Conservation (phyloP, 2,329 filamentous ascomycete species). For the Penicillium janthinellum region DNA sequence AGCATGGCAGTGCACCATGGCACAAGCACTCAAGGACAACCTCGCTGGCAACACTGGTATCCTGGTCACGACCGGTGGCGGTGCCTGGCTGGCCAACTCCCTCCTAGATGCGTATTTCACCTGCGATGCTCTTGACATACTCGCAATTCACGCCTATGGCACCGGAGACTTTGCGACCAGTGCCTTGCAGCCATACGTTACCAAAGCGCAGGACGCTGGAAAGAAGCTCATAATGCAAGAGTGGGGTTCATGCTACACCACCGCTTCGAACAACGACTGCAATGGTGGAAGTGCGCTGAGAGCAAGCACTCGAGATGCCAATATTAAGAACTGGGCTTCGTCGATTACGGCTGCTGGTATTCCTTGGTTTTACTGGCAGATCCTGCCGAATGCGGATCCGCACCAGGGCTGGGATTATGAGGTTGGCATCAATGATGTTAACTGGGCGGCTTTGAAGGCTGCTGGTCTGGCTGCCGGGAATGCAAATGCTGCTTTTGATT, state of each 20-base stretch:
- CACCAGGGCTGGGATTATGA: conserved; percentile 38
- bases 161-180: conserved; percentile 27
- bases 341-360: conserved; percentile 33
- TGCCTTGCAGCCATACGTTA: conserved; percentile 27
- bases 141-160: conserved; percentile 29
- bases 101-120: neutral
- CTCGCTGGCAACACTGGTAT: neutral
- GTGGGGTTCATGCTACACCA: conserved; percentile 36
- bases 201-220: conserved; percentile 26
- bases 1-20: conserved; percentile 8
- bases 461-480: conserved; percentile 4
- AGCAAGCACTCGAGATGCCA: conserved; percentile 23
- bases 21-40: conserved; percentile 3
- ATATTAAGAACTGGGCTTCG: conserved; percentile 32
- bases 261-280: conserved; percentile 32
- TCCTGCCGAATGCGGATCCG: conserved; percentile 35
- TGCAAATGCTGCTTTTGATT: conserved; percentile 1
- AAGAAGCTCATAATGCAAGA: conserved; percentile 40
- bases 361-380: conserved; percentile 41
- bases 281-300: conserved; percentile 7
- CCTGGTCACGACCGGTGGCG: conserved; percentile 2
- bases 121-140: neutral
- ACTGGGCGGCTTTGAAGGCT: conserved; percentile 27
- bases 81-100: conserved; percentile 1
- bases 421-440: conserved; percentile 29